phyloP scores from a whole-genome alignment of 2,329 filamentous ascomycete genomes.

The Epichloe bromicola region DNA sequence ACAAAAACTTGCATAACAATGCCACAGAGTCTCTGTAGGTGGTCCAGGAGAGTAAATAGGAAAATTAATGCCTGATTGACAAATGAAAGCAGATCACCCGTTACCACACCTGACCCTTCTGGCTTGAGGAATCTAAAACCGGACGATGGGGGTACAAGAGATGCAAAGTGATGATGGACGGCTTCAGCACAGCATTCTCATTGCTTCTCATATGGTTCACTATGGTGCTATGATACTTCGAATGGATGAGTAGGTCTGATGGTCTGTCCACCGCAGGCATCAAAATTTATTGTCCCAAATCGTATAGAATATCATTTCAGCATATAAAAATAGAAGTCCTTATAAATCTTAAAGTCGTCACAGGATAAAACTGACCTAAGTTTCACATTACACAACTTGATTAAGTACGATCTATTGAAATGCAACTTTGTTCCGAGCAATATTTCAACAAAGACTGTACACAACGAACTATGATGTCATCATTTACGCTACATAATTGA shows the following conservation, averaged over 20 bases:
- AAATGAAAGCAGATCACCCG: not conserved
- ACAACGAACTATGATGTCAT: not conserved
- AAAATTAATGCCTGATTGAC: not conserved
- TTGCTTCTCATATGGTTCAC: not conserved
- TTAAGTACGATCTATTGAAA: slow-evolving; percentile 11
- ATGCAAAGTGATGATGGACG: not conserved
- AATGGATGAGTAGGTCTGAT: not conserved
- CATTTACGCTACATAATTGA: not conserved
- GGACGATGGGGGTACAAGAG: not conserved
- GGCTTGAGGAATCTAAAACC: not conserved
- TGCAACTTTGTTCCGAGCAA: not conserved
- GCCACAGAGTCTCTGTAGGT: not conserved
- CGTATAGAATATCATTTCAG: too few species aligned
- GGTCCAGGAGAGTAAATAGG: not conserved
- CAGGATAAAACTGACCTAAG: too few species aligned
- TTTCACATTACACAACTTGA: slow-evolving; percentile 12
- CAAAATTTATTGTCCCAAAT: too few species aligned
- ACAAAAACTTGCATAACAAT: slow-evolving; percentile 7
- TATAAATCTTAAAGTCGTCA: too few species aligned
- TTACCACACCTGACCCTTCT: not conserved
- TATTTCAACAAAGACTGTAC: not conserved
- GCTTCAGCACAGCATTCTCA: not conserved
- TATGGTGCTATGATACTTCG: too few species aligned
- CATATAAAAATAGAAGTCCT: too few species aligned
- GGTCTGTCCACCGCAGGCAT: not conserved